Conservation (phyloP, 768 basidiomycete species). For the Lactifluus rugatus region DNA sequence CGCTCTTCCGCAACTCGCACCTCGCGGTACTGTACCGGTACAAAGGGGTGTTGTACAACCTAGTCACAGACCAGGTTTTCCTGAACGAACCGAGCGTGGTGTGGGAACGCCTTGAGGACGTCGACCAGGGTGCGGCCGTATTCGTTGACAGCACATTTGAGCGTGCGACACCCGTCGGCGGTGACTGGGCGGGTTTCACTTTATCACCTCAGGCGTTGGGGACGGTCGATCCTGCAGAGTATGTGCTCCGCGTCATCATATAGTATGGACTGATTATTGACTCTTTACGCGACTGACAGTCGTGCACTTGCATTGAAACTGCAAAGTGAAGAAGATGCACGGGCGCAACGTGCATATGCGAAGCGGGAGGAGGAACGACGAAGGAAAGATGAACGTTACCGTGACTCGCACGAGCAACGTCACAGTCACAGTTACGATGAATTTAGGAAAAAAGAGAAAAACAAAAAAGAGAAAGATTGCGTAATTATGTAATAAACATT, state of each 20-base stretch:
- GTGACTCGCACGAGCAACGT: neutral
- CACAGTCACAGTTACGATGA: constrained; percentile 2
- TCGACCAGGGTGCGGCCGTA: constrained; percentile 67
- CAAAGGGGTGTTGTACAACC: constrained; percentile 51
- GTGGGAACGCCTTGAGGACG: constrained; percentile 86
- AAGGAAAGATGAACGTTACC: constrained; percentile 1
- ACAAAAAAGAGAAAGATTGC: constrained; percentile 6
- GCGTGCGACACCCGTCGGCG: constrained; percentile 57
- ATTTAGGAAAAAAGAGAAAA: neutral
- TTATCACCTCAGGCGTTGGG: constrained; percentile 41
- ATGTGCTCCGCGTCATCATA: constrained; percentile 24
- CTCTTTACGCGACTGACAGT: constrained; percentile 28
- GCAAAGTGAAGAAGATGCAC: constrained; percentile 70
- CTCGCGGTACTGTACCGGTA: constrained; percentile 77
- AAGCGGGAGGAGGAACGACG: constrained; percentile 28
- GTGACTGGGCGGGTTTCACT: constrained; percentile 69
- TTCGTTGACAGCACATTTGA: constrained; percentile 72
- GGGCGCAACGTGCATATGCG: constrained; percentile 28
- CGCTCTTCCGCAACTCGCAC: constrained; percentile 86
- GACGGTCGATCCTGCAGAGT: constrained; percentile 52
- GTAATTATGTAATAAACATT: constrained; percentile 14
- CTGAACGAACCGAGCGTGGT: constrained; percentile 67
- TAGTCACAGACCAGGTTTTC: constrained; percentile 83
- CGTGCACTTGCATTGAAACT: constrained; percentile 62
- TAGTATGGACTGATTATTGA: neutral